phyloP scores from a whole-genome alignment of 106 monocot species.

The Apostasia ramifera region DNA sequence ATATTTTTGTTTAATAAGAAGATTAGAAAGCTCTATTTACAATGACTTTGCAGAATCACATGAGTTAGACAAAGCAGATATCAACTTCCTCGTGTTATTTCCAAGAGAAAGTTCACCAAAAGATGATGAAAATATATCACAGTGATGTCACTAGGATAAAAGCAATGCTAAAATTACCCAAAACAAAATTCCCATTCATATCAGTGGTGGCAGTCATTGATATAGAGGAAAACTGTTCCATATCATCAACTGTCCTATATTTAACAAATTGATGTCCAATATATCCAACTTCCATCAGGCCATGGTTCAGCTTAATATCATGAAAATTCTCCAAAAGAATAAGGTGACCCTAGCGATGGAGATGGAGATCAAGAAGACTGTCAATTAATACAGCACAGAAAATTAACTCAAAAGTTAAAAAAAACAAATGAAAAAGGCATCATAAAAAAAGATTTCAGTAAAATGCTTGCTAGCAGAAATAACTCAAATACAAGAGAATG shows the following conservation, averaged over 20 bases:
- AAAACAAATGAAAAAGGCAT: too few relatives aligned
- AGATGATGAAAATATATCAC: too few relatives aligned
- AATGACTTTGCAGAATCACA: too few relatives aligned
- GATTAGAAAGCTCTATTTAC: too few relatives aligned
- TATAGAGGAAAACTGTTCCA: slow-evolving; percentile 34
- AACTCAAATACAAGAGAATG: not conserved
- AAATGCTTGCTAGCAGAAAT: not conserved
- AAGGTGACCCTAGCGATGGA: slow-evolving; percentile 70
- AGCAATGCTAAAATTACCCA: slow-evolving; percentile 34
- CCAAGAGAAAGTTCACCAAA: too few relatives aligned
- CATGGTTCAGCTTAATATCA: slow-evolving; percentile 72
- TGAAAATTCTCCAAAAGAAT: slow-evolving; percentile 63
- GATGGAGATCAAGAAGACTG: not conserved
- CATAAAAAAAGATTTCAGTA: not conserved
- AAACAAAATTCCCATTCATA: slow-evolving; percentile 58
- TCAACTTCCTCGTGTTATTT: too few relatives aligned
- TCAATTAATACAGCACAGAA: not conserved
- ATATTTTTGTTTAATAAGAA: too few relatives aligned
- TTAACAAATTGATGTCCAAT: slow-evolving; percentile 47
- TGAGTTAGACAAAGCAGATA: too few relatives aligned
- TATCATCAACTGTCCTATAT: slow-evolving; percentile 8
- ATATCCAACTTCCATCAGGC: slow-evolving; percentile 89
- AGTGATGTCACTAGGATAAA: not conserved
- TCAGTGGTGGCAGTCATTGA: slow-evolving; percentile 86
- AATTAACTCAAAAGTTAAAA: not conserved